These are phyloP conservation scores for Salvia rosmarinus DNA, from an alignment of 257 asterid genomes.

Conservation along the genomic window DNA sequence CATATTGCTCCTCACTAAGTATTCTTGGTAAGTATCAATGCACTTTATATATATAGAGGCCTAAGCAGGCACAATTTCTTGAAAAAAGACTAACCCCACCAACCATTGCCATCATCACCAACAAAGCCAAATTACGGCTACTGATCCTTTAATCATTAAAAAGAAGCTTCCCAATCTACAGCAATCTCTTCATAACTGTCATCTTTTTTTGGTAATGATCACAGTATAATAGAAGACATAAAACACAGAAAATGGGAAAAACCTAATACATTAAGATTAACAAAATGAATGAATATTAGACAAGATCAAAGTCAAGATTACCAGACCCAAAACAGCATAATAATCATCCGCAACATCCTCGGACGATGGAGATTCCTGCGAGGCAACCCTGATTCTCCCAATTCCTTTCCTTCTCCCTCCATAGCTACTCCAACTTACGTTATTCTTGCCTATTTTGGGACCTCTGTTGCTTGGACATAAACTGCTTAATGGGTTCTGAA, in stretches of 20 bases:
- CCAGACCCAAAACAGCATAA: conserved; percentile 86
- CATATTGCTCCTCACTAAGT: neutral
- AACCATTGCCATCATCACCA: neutral
- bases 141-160: neutral
- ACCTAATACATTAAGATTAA: too few species aligned
- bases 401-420: conserved; percentile 49
- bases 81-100: neutral
- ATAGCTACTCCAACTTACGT: conserved; percentile 50
- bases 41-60: neutral
- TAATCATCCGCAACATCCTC: conserved; percentile 79
- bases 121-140: neutral
- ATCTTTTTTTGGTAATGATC: neutral
- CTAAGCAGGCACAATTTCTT: neutral
- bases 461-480: conserved; percentile 52
- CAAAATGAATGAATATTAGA: conserved; percentile 1
- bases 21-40: neutral
- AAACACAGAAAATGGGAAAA: too few species aligned
- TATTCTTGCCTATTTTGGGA: conserved; percentile 40
- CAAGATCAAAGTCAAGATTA: conserved; percentile 27
- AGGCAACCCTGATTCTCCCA: conserved; percentile 63
- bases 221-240: neutral
- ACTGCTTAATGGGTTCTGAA: conserved; percentile 50
- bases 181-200: neutral
- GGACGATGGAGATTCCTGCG: conserved; percentile 53
- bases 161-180: neutral